Percentiles rank a stretch among this genome's conserved stretches.
phyloP scores from a whole-genome alignment of 2,329 filamentous ascomycete species.

The Metarhizium anisopliae region DNA sequence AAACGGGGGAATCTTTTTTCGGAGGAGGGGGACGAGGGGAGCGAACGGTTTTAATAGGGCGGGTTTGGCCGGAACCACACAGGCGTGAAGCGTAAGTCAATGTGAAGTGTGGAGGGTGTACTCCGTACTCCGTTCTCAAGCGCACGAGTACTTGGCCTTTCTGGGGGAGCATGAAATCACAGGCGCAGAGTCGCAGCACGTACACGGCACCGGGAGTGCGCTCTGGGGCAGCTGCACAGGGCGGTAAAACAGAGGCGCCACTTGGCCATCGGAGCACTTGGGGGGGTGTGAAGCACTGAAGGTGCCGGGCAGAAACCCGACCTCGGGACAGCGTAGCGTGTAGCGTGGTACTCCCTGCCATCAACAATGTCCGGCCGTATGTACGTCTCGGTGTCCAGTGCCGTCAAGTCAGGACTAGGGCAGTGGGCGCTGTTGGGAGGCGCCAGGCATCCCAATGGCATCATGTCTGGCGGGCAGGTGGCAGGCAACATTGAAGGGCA shows the following conservation, averaged over 20 bases:
- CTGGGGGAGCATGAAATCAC: neutral
- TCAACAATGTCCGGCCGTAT: too few species aligned
- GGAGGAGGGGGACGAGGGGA: slow-evolving; percentile 14
- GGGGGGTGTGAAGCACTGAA: neutral
- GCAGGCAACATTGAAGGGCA: too few species aligned
- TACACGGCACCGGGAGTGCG: neutral
- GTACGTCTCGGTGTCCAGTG: too few species aligned
- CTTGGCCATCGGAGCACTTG: neutral
- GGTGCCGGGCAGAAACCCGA: neutral
- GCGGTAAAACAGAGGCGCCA: slow-evolving; percentile 7
- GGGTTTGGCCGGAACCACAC: slow-evolving; percentile 24
- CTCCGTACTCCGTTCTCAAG: neutral
- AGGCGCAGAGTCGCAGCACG: neutral
- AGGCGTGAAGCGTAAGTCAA: slow-evolving; percentile 1
- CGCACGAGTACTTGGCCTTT: slow-evolving; percentile 6
- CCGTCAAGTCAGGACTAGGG: too few species aligned
- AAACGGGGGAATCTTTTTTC: slow-evolving; percentile 12
- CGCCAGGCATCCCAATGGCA: too few species aligned
- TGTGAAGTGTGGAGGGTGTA: slow-evolving; percentile 6
- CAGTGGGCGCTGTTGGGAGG: neutral
- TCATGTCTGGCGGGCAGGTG: too few species aligned
- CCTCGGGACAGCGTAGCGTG: too few species aligned
- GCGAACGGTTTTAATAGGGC: slow-evolving; percentile 20
- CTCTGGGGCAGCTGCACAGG: slow-evolving; percentile 4
- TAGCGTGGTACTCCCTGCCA: too few species aligned